Evolutionary conservation across 768 basidiomycete genomes (phyloP).

Genomic region (Pleurotus cornucopiae): DNA sequence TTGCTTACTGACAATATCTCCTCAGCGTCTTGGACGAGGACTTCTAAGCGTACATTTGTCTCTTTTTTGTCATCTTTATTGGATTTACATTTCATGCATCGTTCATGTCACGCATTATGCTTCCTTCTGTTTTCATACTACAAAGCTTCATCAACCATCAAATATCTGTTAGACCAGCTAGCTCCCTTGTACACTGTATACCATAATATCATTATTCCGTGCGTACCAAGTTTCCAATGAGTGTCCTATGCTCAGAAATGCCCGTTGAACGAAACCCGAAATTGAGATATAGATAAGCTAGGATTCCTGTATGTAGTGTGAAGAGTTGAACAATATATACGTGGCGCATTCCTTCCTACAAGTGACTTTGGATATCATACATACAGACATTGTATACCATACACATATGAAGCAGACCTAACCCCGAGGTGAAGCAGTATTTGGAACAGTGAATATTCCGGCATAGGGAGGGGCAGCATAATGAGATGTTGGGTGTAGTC

Average conservation of each 20-base stretch:
- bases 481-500: conserved; percentile 12
- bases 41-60: conserved; percentile 20
- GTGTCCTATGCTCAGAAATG: no score
- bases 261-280: no score
- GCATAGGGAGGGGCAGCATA: conserved; percentile 5
- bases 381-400: not conserved
- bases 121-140: not conserved
- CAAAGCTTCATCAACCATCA: not conserved
- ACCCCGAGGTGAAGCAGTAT: not conserved
- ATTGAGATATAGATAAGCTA: no score
- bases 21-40: conserved; percentile 27
- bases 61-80: conserved; percentile 3
- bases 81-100: conserved; percentile 7
- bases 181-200: not conserved
- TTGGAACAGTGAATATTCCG: not conserved
- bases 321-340: no score
- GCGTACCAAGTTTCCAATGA: not conserved
- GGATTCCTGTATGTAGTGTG: no score
- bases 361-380: no score
- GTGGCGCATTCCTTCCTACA: no score
- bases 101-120: not conserved
- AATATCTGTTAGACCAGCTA: conserved; percentile 1
- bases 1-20: not conserved
- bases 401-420: not conserved
- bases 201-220: conserved; percentile 2